Evolutionary conservation across 2,329 filamentous ascomycete genomes (phyloP).

Genomic region (Neonectria punicea): DNA sequence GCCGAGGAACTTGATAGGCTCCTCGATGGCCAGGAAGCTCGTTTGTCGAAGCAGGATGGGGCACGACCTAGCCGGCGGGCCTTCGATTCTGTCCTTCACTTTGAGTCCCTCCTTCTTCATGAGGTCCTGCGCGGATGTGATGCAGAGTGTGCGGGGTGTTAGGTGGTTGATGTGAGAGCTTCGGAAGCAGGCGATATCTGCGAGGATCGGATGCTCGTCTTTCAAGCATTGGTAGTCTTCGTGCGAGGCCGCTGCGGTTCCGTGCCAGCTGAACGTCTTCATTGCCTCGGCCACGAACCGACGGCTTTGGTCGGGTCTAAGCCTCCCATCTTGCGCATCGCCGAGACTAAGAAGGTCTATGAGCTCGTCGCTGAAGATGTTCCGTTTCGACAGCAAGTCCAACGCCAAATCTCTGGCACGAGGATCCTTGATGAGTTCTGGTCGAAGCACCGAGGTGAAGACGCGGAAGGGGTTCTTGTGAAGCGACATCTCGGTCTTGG

Average conservation of each 20-base stretch:
- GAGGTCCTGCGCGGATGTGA: constrained; percentile 47
- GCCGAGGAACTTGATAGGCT: constrained; percentile 53
- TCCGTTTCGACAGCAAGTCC: constrained; percentile 48
- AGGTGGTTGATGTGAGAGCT: constrained; percentile 40
- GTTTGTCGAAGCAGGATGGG: constrained; percentile 63
- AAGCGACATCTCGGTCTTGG: constrained; percentile 48
- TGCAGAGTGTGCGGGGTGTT: constrained; percentile 27
- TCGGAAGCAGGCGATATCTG: constrained; percentile 55
- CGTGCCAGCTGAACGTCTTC: constrained; percentile 33
- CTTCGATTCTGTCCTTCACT: constrained; percentile 61
- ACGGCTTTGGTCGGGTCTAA: constrained; percentile 46
- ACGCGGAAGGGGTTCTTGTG: constrained; percentile 56
- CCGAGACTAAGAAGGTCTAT: constrained; percentile 49
- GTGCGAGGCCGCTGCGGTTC: constrained; percentile 23
- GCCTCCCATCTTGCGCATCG: constrained; percentile 43
- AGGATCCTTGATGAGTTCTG: constrained; percentile 51
- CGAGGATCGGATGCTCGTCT: constrained; percentile 51
- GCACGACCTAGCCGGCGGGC: constrained; percentile 55
- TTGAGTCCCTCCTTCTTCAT: constrained; percentile 55
- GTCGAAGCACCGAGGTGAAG: constrained; percentile 50
- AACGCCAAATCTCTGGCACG: constrained; percentile 46
- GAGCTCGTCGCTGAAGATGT: constrained; percentile 54
- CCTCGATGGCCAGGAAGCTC: constrained; percentile 61
- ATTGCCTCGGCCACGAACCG: constrained; percentile 48
- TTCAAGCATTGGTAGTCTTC: constrained; percentile 30